Percentiles rank a stretch among this genome's conserved stretches.
phyloP scores from a whole-genome alignment of 2,329 filamentous ascomycete species.

The Pseudofabraea citricarpa region DNA sequence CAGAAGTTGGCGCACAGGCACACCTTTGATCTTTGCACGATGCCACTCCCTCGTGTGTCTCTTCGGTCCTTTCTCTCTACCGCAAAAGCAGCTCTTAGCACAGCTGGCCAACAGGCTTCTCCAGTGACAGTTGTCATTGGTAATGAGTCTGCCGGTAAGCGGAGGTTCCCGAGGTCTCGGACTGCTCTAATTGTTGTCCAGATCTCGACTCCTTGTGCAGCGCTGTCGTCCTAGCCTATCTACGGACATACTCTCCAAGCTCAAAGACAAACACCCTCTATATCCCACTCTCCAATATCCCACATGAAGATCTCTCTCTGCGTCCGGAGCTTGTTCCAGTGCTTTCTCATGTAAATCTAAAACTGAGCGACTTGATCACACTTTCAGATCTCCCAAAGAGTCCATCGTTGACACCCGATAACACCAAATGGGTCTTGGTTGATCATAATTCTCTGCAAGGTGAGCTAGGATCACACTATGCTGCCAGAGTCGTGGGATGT shows the following conservation, averaged over 20 bases:
- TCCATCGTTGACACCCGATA: slow-evolving; percentile 40
- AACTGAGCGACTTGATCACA: slow-evolving; percentile 59
- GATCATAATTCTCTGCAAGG: slow-evolving; percentile 76
- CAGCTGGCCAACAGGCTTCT: slow-evolving; percentile 35
- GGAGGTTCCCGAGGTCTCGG: too few species aligned
- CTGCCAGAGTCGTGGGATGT: slow-evolving; percentile 52
- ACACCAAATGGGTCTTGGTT: slow-evolving; percentile 68
- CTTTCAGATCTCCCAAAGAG: slow-evolving; percentile 47
- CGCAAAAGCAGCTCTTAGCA: slow-evolving; percentile 42
- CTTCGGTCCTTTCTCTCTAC: slow-evolving; percentile 46
- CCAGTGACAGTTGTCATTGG: slow-evolving; percentile 60
- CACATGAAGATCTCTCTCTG: slow-evolving; percentile 61
- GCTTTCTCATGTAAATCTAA: slow-evolving; percentile 54
- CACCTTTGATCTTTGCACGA: too few species aligned
- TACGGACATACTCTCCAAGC: slow-evolving; percentile 53
- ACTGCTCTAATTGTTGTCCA: slow-evolving; percentile 31
- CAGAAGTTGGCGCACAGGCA: too few species aligned
- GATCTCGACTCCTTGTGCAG: slow-evolving; percentile 80
- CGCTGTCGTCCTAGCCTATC: slow-evolving; percentile 68
- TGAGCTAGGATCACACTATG: slow-evolving; percentile 48
- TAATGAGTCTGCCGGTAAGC: slow-evolving; percentile 61
- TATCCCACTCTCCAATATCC: slow-evolving; percentile 70
- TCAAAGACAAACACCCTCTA: slow-evolving; percentile 43
- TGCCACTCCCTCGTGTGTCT: slow-evolving; percentile 30
- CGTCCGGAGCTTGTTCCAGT: slow-evolving; percentile 68